phyloP scores from a whole-genome alignment of 352 stramenopile species.

The Pythium graminicola region DNA sequence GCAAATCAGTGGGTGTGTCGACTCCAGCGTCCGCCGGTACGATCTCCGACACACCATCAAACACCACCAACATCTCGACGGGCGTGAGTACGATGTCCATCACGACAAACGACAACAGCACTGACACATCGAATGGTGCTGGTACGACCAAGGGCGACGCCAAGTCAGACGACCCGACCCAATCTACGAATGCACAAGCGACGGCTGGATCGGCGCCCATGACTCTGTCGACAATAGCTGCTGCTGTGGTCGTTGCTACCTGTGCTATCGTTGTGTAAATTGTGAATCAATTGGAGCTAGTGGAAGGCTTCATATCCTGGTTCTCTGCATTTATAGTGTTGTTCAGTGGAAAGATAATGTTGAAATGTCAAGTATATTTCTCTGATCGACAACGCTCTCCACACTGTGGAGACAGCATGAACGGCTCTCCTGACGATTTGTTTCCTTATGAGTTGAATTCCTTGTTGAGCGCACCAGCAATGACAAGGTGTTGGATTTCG shows the following conservation, averaged over 20 bases:
- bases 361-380: too few species aligned
- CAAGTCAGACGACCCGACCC: not conserved
- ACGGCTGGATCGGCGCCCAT: not conserved
- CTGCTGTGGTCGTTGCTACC: not conserved
- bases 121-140: too few species aligned
- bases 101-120: not conserved
- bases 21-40: not conserved
- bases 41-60: not conserved
- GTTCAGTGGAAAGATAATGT: too few species aligned
- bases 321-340: too few species aligned
- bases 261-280: not conserved
- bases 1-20: not conserved
- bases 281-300: too few species aligned
- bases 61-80: conserved; percentile 1
- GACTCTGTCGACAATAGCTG: not conserved
- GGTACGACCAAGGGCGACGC: not conserved
- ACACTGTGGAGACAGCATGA: too few species aligned
- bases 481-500: conserved; percentile 96
- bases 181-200: not conserved
- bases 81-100: too few species aligned
- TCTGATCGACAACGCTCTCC: too few species aligned
- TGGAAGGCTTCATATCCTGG: too few species aligned
- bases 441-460: conserved; percentile 87
- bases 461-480: conserved; percentile 86
- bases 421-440: conserved; percentile 15